Conservation (phyloP, 495 filamentous ascomycete species). For the Daldinia decipiens region DNA sequence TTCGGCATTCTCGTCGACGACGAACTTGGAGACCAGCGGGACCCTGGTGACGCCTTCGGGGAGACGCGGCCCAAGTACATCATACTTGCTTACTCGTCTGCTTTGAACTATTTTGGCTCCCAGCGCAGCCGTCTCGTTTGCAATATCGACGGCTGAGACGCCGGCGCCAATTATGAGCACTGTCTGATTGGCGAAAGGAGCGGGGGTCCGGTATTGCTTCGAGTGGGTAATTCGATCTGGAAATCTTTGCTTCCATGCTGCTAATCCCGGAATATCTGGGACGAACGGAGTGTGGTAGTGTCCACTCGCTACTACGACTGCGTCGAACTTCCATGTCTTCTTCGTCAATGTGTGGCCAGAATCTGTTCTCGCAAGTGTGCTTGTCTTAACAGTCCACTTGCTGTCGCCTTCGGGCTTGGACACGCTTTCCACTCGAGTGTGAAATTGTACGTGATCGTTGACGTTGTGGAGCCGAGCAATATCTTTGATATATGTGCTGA, state of each 20-base stretch:
- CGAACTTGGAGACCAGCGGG: constrained; percentile 56
- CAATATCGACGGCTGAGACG: constrained; percentile 69
- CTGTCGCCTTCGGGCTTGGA: constrained; percentile 53
- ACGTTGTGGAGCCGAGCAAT: constrained; percentile 62
- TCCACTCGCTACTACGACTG: constrained; percentile 66
- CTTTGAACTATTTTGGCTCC: constrained; percentile 67
- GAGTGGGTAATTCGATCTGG: constrained; percentile 66
- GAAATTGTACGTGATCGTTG: constrained; percentile 60
- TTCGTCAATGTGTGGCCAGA: constrained; percentile 37
- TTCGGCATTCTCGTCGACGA: constrained; percentile 34
- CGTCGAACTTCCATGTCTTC: constrained; percentile 61
- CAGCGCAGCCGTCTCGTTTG: constrained; percentile 62
- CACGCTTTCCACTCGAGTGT: constrained; percentile 67
- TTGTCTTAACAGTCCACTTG: constrained; percentile 63
- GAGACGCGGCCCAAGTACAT: constrained; percentile 60
- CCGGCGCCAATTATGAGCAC: constrained; percentile 69
- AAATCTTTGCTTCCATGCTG: constrained; percentile 62
- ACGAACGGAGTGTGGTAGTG: constrained; percentile 68
- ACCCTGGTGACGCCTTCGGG: constrained; percentile 62
- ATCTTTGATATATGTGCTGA: constrained; percentile 69
- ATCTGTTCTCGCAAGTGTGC: constrained; percentile 44
- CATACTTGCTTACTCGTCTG: constrained; percentile 66
- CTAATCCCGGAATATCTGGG: constrained; percentile 64
- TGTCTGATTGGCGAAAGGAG: constrained; percentile 59
- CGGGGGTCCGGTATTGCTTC: constrained; percentile 66